Evolutionary conservation across 805 yeast species (phyloP).

Genomic region (Schizosaccharomyces cryophilus): DNA sequence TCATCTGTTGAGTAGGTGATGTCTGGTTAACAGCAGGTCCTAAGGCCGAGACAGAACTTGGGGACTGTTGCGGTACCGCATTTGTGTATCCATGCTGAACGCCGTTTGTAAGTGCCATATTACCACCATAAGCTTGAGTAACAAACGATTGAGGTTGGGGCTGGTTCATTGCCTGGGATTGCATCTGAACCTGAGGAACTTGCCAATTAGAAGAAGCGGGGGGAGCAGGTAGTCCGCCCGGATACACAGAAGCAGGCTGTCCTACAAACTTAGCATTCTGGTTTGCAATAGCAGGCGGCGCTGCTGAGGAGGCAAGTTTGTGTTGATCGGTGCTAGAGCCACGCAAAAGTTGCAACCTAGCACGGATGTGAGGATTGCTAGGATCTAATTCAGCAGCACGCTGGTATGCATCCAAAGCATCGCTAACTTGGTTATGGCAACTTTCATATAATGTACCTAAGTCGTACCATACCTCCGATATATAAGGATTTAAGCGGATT

Average conservation of each 20-base stretch:
- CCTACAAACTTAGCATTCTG: neutral
- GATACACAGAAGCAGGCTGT: neutral
- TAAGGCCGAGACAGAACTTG: neutral
- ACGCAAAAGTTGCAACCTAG: conserved; percentile 60
- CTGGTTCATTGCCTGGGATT: neutral
- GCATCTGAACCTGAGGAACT: neutral
- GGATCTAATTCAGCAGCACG: conserved; percentile 93
- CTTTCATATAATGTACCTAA: conserved; percentile 91
- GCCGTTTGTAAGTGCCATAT: no score
- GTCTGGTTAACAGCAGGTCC: neutral
- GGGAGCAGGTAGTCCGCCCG: neutral
- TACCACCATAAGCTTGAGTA: neutral
- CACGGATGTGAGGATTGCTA: conserved; percentile 77
- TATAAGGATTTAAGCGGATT: conserved; percentile 80
- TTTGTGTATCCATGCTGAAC: no score
- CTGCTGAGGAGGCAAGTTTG: neutral
- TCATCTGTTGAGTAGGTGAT: neutral
- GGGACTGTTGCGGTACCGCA: neutral
- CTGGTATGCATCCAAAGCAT: conserved; percentile 88
- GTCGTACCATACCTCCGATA: conserved; percentile 96
- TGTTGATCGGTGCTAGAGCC: conserved; percentile 8
- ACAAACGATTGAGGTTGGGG: neutral
- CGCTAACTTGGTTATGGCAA: conserved; percentile 82
- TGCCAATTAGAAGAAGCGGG: neutral
- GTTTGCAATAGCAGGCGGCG: neutral